A percentile compares a stretch with the other conserved stretches of the same genome.
Evolutionary conservation across 345 rosid genomes (phyloP).

Genomic region (Abelmoschus esculentus): DNA sequence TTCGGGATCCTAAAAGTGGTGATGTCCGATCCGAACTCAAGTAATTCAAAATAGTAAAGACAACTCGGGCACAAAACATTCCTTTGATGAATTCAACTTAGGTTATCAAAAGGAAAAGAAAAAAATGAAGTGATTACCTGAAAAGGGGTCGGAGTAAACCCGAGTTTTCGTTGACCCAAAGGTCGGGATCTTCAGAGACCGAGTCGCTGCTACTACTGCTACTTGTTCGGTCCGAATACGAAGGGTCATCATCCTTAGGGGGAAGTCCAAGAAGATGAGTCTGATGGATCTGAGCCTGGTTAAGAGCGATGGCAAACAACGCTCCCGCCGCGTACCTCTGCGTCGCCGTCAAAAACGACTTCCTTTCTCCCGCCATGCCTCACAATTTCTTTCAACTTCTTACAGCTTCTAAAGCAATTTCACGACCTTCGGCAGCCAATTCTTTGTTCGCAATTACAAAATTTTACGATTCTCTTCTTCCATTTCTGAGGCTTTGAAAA

Average conservation of each 20-base stretch:
- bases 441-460: too few relatives aligned
- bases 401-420: background rate
- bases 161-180: conserved; percentile 72
- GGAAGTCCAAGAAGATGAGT: conserved; percentile 53
- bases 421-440: background rate
- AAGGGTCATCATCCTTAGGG: conserved; percentile 23
- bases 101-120: background rate
- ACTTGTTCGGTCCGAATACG: conserved; percentile 35
- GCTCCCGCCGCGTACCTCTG: conserved; percentile 79
- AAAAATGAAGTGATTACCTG: conserved; percentile 34
- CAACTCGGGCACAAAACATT: background rate
- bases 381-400: background rate
- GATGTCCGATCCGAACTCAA: background rate
- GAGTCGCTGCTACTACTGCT: conserved; percentile 53
- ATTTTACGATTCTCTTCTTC: background rate
- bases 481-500: background rate
- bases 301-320: conserved; percentile 63
- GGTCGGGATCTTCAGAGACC: conserved; percentile 65
- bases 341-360: conserved; percentile 52
- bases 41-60: background rate
- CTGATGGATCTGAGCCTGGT: conserved; percentile 89
- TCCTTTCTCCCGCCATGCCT: conserved; percentile 11
- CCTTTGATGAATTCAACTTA: background rate
- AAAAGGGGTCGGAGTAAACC: conserved; percentile 79
- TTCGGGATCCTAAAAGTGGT: too few relatives aligned